These are phyloP conservation scores for Citrullus mucosospermus DNA, from an alignment of 306 rosid species.

Conservation along the genomic window DNA sequence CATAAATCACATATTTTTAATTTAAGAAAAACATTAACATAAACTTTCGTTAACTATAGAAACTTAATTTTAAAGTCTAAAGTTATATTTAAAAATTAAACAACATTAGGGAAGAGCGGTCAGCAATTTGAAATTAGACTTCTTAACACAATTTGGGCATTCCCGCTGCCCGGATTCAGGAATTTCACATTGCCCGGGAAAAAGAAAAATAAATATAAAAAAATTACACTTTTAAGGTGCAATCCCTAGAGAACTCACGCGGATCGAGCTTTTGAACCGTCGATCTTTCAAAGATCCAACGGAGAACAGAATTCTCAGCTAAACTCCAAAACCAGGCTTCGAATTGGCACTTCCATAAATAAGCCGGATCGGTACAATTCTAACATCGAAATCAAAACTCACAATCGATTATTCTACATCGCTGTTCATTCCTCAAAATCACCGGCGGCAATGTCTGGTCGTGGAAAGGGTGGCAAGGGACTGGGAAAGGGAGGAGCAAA, in stretches of 20 bases:
- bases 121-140: not conserved
- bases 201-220: not conserved
- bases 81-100: too few species aligned
- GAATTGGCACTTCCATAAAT: not conserved
- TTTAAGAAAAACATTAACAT: too few species aligned
- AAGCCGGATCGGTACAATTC: not conserved
- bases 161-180: not conserved
- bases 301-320: not conserved
- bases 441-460: slow-evolving; percentile 29
- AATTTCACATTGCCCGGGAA: not conserved
- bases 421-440: not conserved
- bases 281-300: not conserved
- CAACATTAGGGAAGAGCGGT: not conserved
- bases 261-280: not conserved
- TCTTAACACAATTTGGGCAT: not conserved
- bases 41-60: not conserved
- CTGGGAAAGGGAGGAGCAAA: slow-evolving; percentile 53
- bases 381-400: not conserved
- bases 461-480: slow-evolving; percentile 55
- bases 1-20: too few species aligned
- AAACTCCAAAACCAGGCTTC: not conserved
- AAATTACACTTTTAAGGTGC: not conserved
- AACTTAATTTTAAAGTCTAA: too few species aligned
- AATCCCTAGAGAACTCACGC: not conserved
- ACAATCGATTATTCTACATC: not conserved